Conservation (phyloP, 805 yeast species). For the Saccharomycopsis fodiens region DNA sequence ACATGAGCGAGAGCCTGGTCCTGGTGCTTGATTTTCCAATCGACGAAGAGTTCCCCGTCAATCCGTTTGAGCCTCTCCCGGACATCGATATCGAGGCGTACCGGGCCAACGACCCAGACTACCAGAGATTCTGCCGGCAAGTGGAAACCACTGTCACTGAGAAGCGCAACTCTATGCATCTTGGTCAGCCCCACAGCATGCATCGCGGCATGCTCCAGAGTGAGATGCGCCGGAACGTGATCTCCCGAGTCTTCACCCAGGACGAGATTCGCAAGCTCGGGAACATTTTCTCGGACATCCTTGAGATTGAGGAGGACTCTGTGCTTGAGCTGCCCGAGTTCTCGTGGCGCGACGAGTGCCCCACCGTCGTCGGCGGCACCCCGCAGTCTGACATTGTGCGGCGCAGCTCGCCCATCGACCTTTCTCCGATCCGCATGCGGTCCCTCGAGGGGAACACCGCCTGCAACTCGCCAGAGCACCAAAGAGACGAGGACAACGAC, state of each 20-base stretch:
- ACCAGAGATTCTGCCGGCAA: constrained; percentile 1
- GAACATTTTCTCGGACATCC: constrained; percentile 10
- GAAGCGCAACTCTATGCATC: background rate
- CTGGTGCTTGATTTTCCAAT: constrained; percentile 9
- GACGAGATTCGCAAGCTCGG: constrained; percentile 15
- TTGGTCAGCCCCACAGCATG: background rate
- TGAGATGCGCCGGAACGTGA: constrained; percentile 12
- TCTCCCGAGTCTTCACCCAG: constrained; percentile 17
- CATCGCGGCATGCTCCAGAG: background rate
- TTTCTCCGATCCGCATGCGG: background rate
- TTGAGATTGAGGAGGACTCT: background rate
- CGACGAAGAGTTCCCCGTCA: background rate
- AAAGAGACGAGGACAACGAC: background rate
- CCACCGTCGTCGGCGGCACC: constrained; percentile 14
- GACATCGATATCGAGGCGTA: constrained; percentile 4
- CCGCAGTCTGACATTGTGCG: constrained; percentile 2
- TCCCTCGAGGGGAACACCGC: constrained; percentile 3
- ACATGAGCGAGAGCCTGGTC: constrained; percentile 11
- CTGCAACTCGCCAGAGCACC: constrained; percentile 4
- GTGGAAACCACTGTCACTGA: constrained; percentile 1
- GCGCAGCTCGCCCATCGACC: background rate
- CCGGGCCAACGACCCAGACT: background rate
- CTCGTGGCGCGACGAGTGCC: constrained; percentile 14
- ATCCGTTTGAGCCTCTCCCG: constrained; percentile 15
- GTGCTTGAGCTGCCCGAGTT: constrained; percentile 1